A percentile compares a stretch with the other conserved stretches of the same genome.
These are phyloP conservation scores for Pseudonitzschia multiseries DNA, from an alignment of 108 stramenopile genomes.

Conservation along the genomic window DNA sequence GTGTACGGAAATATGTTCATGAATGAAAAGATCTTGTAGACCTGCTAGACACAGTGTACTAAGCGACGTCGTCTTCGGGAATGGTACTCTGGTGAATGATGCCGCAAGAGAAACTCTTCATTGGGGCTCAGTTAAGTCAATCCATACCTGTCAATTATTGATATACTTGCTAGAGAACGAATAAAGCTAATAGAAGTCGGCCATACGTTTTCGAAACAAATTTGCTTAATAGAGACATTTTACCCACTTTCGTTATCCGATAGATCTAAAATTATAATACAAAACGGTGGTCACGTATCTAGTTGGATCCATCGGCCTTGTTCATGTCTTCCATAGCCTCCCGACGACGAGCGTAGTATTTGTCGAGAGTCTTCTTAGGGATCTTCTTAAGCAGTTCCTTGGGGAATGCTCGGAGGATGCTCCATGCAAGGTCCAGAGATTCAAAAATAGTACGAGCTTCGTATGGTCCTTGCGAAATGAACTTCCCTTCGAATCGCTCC, in stretches of 20 bases:
- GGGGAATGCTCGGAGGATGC: constrained; percentile 97
- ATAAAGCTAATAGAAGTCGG: no score
- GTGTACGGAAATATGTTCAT: no score
- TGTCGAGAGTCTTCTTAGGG: constrained; percentile 94
- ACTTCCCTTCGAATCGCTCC: constrained; percentile 98
- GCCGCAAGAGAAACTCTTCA: no score
- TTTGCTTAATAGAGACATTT: neutral
- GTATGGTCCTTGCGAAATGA: constrained; percentile 97
- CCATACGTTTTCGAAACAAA: no score
- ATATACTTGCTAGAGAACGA: no score
- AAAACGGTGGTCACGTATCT: constrained; percentile 19
- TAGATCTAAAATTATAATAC: neutral
- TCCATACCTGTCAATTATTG: no score
- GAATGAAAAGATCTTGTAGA: no score
- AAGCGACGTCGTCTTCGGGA: no score
- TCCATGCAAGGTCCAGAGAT: constrained; percentile 98
- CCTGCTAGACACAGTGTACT: no score
- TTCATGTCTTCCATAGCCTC: constrained; percentile 84
- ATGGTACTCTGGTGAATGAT: no score
- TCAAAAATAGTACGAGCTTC: constrained; percentile 98
- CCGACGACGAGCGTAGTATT: constrained; percentile 91
- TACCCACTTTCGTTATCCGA: neutral
- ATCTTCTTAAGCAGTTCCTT: constrained; percentile 99
- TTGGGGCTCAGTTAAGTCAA: no score
- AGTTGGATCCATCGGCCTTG: constrained; percentile 76